Base-by-base conservation (phyloP, 192 early-diverging fungal genomes). In the Coemansia sp. region DNA sequence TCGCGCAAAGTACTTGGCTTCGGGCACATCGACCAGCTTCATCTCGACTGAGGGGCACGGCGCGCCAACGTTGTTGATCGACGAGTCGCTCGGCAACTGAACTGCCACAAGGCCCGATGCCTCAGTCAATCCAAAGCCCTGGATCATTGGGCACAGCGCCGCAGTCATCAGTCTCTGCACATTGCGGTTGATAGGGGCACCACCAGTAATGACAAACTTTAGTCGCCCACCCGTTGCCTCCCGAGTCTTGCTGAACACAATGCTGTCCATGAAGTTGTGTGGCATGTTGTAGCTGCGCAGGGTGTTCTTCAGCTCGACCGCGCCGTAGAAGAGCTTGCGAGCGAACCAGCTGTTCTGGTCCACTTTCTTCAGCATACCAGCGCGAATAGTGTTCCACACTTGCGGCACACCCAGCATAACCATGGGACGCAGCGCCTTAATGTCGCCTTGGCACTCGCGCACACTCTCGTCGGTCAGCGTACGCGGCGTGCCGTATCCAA, bases 61-160 rank as follows among this genome's bases (percentile, higher is more conserved):
- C 1, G 87, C 84, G 16, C 95, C 95, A 35, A 93, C 92, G 55
- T 85, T 82, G 65, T 79, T 83, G 52, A 90, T 85, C 35, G 71
- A 77, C 42, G 87, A 76, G 55, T 83, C 76, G 47, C 82, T 69
- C 13, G 88, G 87, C 13, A 87, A 70, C 83, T 88, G 84, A 38
- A 92, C 82, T 31, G 89, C 73, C 31, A 89, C 82, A 64, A 92
- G 84, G 64, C 90, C 93, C 67, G 84, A 87, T 37, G 86, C 89
- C 71, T 95, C 92, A 48, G 94, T 89, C 85, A 92, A 83, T 37
- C 92, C 95, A 77, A 92, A 96, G 11, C 95, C 96, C 59, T 92
- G 88, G 25, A 96, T 77, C 65, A 95, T 85, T 12, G 91, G 87
- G 75, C 91, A 93, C 47, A 96, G 62, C 9, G 85, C 81, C 34